Evolutionary conservation across 257 asterid genomes (phyloP), one percentile per base, ranked within the genome.

Genomic region (Craterostigma plantagineum): DNA sequence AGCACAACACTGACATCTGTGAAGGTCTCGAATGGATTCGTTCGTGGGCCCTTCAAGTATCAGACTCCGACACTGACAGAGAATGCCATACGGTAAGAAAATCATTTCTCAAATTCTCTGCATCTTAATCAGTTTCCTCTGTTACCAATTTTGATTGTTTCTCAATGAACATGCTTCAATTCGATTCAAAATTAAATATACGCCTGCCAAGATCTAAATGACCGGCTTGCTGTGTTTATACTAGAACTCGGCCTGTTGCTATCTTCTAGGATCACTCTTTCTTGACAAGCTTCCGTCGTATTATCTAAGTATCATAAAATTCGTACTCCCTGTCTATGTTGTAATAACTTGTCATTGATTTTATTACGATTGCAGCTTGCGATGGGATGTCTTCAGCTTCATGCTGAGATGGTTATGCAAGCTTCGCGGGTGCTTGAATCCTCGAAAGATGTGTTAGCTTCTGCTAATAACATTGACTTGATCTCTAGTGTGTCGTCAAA

Each of bases 1-100:
- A 69, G 46, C 93, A 87, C 37, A 69, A 79, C 59, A 15, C 46
- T 44, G 95, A 68, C 52, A 57, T 83, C 45, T 63, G 81, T 11
- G 72, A 57, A 61, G 95, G 94, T 51, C 92, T 83, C 11, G 94
- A 79, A 41, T 90, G 98, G 98, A 60, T 83, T 35, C 95, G 83
- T 43, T 43, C 63, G 13, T 82, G 82, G 87, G 91, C 98, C 14
- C 71, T 79, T 54, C 68, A 68, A 46, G 71, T 79, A 48, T 72
- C 83, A 52, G 95, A 83, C 55, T 69, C 93, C 18, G 95, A 90
- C 64, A 72, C 73, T 7, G 98, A 90, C 51, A 67, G 73, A 60
- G 95, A 82, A 42, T 90, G 98, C 68, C 77, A 77, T 61, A 62
- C 66, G 64, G 98, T 87, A 73, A 51, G 81, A 60, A 30, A 38